Conservation (phyloP, 768 basidiomycete genomes). For the Lepiota venenata region DNA sequence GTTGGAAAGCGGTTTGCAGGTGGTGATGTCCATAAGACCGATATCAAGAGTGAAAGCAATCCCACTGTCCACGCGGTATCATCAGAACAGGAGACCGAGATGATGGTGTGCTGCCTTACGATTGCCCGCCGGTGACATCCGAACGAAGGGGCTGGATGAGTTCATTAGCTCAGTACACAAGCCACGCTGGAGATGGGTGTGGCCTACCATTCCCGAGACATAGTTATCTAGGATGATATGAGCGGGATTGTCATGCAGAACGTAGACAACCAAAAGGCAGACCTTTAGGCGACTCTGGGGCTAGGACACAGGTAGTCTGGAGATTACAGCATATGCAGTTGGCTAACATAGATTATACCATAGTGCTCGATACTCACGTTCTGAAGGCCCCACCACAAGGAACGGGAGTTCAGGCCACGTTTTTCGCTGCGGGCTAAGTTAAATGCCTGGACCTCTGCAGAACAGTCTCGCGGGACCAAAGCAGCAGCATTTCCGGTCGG, state of each 20-base stretch:
- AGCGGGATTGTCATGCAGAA: background rate
- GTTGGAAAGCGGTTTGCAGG: slow-evolving; percentile 34
- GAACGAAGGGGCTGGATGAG: slow-evolving; percentile 19
- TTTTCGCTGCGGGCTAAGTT: slow-evolving; percentile 16
- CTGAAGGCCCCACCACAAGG: slow-evolving; percentile 17
- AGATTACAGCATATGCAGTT: background rate
- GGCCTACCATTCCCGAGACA: slow-evolving; percentile 3
- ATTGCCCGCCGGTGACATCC: slow-evolving; percentile 25
- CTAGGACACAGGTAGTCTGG: slow-evolving; percentile 21
- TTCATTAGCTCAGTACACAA: background rate
- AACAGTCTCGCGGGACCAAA: slow-evolving; percentile 18
- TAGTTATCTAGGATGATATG: slow-evolving; percentile 1
- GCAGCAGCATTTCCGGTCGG: slow-evolving; percentile 7
- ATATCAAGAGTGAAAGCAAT: slow-evolving; percentile 34
- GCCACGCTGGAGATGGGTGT: no score
- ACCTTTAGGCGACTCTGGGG: slow-evolving; percentile 19
- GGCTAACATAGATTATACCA: background rate
- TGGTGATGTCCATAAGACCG: slow-evolving; percentile 34
- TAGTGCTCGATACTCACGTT: slow-evolving; percentile 15
- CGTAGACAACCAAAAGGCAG: background rate
- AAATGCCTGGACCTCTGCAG: slow-evolving; percentile 17
- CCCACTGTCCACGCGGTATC: slow-evolving; percentile 21
- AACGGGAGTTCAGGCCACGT: slow-evolving; percentile 18
- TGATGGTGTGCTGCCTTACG: slow-evolving; percentile 16
- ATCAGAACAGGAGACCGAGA: background rate